Conservation (phyloP, 163 green algal species). For the Scenedesmus sp. region DNA sequence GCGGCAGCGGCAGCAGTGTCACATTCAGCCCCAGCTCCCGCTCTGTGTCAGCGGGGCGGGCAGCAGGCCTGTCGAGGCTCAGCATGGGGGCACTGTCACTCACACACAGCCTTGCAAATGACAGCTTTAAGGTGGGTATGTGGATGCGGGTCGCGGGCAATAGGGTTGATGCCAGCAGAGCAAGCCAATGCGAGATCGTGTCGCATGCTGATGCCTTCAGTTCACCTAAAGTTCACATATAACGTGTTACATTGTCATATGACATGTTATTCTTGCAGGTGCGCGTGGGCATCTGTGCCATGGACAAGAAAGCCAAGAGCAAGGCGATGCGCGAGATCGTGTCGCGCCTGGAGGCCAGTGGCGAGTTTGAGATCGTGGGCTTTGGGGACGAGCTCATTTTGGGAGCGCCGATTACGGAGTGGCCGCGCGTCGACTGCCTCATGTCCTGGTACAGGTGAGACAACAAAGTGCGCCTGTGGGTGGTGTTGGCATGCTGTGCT, state of each 20-base stretch:
- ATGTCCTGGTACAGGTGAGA: conserved; percentile 91
- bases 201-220: not conserved
- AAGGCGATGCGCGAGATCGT: conserved; percentile 96
- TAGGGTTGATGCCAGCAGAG: no score
- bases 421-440: conserved; percentile 88
- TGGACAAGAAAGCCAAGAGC: conserved; percentile 88
- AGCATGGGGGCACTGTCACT: not conserved
- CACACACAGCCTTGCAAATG: not conserved
- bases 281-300: conserved; percentile 82
- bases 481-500: not conserved
- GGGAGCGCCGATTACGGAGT: conserved; percentile 80
- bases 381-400: conserved; percentile 94
- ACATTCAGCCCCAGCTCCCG: not conserved
- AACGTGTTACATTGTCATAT: not conserved
- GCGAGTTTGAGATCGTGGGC: conserved; percentile 94
- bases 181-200: not conserved
- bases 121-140: not conserved
- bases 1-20: not conserved
- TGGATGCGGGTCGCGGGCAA: no score
- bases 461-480: no score
- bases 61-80: not conserved
- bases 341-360: conserved; percentile 86
- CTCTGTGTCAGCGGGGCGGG: not conserved
- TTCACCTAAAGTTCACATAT: not conserved
- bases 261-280: conserved; percentile 22